Evolutionary conservation across 306 rosid species (phyloP).

Genomic region (Citrullus mucosospermus): DNA sequence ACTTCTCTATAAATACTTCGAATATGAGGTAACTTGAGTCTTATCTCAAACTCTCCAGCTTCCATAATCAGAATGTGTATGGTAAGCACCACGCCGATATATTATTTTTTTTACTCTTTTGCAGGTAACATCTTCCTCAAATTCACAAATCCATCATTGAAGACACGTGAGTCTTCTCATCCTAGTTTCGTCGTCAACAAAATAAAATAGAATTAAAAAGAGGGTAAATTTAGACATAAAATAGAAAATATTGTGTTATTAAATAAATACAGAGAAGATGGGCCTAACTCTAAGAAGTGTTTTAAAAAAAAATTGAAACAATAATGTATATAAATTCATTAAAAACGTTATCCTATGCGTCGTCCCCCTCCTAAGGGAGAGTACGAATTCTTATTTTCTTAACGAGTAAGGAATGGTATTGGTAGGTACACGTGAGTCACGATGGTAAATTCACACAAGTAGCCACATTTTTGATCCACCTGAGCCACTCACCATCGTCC

Average conservation of each 20-base stretch:
- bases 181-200: no score
- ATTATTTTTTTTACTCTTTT: no score
- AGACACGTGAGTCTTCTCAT: no score
- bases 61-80: no score
- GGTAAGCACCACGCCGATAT: no score
- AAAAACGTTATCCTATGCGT: not conserved
- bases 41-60: no score
- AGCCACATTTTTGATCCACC: no score
- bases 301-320: not conserved
- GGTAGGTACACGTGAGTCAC: not conserved
- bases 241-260: not conserved
- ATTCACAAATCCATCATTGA: no score
- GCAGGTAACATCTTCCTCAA: no score
- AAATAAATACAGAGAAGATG: not conserved
- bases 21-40: no score
- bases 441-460: not conserved
- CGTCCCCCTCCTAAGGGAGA: not conserved
- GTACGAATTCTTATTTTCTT: not conserved
- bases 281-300: not conserved
- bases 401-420: not conserved
- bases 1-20: no score
- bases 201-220: no score
- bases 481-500: not conserved
- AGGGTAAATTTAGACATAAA: not conserved
- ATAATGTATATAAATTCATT: not conserved